These are phyloP conservation scores for Fraxinus velutina DNA, from an alignment of 305 asterid species.

Conservation along the genomic window DNA sequence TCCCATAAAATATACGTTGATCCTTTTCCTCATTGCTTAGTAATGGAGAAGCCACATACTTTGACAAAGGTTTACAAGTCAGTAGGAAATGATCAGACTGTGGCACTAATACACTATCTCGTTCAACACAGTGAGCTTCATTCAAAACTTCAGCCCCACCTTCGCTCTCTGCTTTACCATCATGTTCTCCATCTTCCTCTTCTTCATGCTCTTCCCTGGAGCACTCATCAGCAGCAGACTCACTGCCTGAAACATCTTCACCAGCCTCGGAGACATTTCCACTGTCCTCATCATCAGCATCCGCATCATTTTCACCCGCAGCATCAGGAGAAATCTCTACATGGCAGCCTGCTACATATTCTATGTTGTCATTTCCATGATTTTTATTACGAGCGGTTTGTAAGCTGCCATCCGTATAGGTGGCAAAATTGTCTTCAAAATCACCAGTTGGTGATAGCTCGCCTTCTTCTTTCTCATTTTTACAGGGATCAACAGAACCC, in stretches of 20 bases:
- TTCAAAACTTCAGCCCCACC: constrained; percentile 81
- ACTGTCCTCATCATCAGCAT: constrained; percentile 69
- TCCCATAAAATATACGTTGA: constrained; percentile 71
- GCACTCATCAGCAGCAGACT: constrained; percentile 86
- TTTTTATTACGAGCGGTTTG: constrained; percentile 45
- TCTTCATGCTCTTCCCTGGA: constrained; percentile 78
- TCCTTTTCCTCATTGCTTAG: constrained; percentile 41
- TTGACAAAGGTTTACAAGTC: constrained; percentile 79
- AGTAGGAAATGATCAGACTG: constrained; percentile 60
- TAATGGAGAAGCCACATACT: constrained; percentile 50
- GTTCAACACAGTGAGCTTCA: constrained; percentile 28
- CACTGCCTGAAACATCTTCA: constrained; percentile 88
- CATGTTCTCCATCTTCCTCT: constrained; percentile 70
- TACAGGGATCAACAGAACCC: constrained; percentile 59
- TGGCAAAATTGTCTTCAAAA: constrained; percentile 79
- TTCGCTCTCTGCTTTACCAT: constrained; percentile 88
- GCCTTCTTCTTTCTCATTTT: constrained; percentile 97
- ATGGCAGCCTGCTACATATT: constrained; percentile 45
- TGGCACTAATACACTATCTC: constrained; percentile 37
- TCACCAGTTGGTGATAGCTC: constrained; percentile 87
- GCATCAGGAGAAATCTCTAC: constrained; percentile 56
- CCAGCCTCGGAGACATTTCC: constrained; percentile 78
- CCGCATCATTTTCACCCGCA: constrained; percentile 66
- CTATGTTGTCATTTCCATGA: constrained; percentile 37
- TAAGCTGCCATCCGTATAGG: constrained; percentile 45